A percentile compares a stretch with the other conserved stretches of the same genome.
Conservation (phyloP, 768 basidiomycete species). For the Serendipita sp. region DNA sequence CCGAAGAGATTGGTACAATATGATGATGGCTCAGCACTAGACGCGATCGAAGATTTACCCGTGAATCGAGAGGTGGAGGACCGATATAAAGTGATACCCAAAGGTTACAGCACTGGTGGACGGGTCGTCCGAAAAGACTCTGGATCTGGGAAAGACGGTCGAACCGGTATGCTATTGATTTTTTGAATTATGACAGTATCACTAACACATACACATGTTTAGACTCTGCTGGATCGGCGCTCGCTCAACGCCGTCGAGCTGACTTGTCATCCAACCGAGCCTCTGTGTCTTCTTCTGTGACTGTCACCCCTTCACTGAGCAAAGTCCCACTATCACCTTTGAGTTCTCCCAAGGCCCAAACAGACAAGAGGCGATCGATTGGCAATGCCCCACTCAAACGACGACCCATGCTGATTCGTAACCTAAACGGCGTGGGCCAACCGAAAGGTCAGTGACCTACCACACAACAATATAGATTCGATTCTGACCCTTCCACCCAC, state of each 20-base stretch:
- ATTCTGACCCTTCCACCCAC: background rate
- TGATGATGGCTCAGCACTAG: constrained; percentile 82
- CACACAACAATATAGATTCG: background rate
- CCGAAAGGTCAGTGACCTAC: constrained; percentile 48
- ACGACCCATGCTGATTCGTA: constrained; percentile 79
- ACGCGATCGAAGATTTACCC: constrained; percentile 72
- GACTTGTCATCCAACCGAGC: constrained; percentile 33
- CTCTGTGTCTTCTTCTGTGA: constrained; percentile 23
- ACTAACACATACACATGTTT: background rate
- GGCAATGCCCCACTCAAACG: constrained; percentile 18
- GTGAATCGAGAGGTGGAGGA: constrained; percentile 74
- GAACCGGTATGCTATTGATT: background rate
- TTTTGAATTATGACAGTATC: background rate
- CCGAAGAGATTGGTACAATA: constrained; percentile 65
- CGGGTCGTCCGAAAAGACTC: background rate
- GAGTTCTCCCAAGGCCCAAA: constrained; percentile 5
- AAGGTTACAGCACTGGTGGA: constrained; percentile 21
- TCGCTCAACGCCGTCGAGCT: constrained; percentile 42
- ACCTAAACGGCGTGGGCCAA: constrained; percentile 47
- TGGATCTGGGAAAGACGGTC: background rate
- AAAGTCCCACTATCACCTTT: constrained; percentile 20
- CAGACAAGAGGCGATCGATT: background rate
- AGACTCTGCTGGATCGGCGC: constrained; percentile 22
- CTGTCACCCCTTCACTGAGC: constrained; percentile 20
- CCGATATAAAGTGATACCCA: constrained; percentile 59